Conservation (phyloP, 192 early-diverging fungal genomes). For the Funneliformis mosseae region DNA sequence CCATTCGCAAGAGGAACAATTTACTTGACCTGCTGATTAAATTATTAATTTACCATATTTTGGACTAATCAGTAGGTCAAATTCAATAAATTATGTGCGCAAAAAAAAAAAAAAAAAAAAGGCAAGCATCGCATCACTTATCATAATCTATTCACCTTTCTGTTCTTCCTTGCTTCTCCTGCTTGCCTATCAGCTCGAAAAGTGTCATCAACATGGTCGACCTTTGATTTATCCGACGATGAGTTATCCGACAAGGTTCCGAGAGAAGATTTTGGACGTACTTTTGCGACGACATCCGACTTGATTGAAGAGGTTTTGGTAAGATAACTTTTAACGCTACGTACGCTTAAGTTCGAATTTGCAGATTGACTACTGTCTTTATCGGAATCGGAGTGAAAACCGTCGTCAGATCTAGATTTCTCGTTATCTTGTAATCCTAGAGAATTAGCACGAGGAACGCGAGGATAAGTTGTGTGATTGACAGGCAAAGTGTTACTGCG, state of each 20-base stretch:
- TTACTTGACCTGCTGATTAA: neutral
- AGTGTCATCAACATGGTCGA: neutral
- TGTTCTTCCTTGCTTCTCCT: conserved; percentile 29
- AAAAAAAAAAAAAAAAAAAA: neutral
- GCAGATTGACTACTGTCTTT: conserved; percentile 31
- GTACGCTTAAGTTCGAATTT: conserved; percentile 25
- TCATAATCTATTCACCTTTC: conserved; percentile 22
- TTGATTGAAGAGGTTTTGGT: conserved; percentile 13
- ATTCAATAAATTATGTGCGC: neutral
- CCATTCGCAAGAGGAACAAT: neutral
- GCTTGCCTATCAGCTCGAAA: conserved; percentile 14
- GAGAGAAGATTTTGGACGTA: conserved; percentile 28
- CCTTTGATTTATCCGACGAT: neutral
- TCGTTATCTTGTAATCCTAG: conserved; percentile 5
- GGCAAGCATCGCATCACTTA: neutral
- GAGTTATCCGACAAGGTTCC: conserved; percentile 21
- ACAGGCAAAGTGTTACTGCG: neutral
- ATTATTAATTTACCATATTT: neutral
- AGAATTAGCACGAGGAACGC: conserved; percentile 1
- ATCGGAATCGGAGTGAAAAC: conserved; percentile 33
- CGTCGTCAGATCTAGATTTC: conserved; percentile 28
- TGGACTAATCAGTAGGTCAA: neutral
- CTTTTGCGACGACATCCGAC: conserved; percentile 5
- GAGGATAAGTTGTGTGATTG: neutral
- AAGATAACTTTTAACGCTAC: conserved; percentile 12